Conservation (phyloP, 441 rosid genomes). For the Bruguiera hainesii region DNA sequence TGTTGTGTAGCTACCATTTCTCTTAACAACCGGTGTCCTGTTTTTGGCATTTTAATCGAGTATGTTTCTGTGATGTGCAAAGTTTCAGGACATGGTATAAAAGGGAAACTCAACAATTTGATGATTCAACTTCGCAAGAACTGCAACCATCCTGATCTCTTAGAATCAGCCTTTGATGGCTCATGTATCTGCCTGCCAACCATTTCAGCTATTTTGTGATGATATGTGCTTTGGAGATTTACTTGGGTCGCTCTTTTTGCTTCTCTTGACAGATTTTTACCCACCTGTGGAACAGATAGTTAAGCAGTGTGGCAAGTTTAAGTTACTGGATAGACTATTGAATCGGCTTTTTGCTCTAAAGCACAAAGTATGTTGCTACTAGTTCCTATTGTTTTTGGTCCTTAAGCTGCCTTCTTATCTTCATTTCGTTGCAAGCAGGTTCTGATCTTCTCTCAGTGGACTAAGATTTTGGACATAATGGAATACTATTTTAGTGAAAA, state of each 20-base stretch:
- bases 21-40: neutral
- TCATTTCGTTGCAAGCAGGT: constrained; percentile 45
- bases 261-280: constrained; percentile 50
- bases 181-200: constrained; percentile 47
- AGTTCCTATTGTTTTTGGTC: constrained; percentile 12
- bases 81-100: constrained; percentile 47
- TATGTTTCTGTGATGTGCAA: constrained; percentile 9
- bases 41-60: too few species aligned
- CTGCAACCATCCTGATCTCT: constrained; percentile 98
- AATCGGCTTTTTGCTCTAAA: constrained; percentile 54
- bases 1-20: neutral
- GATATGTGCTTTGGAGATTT: constrained; percentile 2
- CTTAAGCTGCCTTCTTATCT: constrained; percentile 23
- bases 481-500: constrained; percentile 93
- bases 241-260: constrained; percentile 9
- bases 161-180: constrained; percentile 62
- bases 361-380: constrained; percentile 64
- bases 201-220: constrained; percentile 2
- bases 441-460: constrained; percentile 87
- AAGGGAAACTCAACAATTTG: constrained; percentile 76
- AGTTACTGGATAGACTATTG: constrained; percentile 73
- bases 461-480: constrained; percentile 86
- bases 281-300: constrained; percentile 84
- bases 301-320: constrained; percentile 91
- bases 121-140: constrained; percentile 87